Conservation (phyloP, 768 basidiomycete genomes). For the Lactifluus echinatus region DNA sequence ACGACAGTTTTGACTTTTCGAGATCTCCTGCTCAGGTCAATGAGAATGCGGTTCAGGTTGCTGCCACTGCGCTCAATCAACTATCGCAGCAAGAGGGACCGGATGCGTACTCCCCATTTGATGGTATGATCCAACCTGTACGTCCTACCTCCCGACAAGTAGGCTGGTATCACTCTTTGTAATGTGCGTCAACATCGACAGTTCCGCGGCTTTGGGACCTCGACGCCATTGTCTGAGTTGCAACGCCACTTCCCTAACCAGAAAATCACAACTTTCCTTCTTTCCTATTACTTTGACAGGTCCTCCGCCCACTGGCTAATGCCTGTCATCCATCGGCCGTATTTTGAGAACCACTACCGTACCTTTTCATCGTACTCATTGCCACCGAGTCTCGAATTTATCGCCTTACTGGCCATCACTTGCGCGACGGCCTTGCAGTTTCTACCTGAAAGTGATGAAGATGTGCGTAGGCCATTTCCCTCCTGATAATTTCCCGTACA, state of each 20-base stretch:
- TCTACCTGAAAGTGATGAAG: slow-evolving; percentile 20
- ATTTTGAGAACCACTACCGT: slow-evolving; percentile 21
- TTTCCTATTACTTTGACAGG: slow-evolving; percentile 21
- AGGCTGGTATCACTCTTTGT: not conserved
- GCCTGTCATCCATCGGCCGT: slow-evolving; percentile 21
- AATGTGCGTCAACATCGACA: not conserved
- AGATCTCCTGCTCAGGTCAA: not conserved
- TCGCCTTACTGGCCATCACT: slow-evolving; percentile 21
- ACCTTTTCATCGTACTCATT: slow-evolving; percentile 14
- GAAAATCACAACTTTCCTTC: slow-evolving; percentile 19
- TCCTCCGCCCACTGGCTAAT: slow-evolving; percentile 21
- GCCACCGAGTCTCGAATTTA: slow-evolving; percentile 20
- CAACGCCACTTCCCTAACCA: slow-evolving; percentile 21
- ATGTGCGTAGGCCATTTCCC: slow-evolving; percentile 7
- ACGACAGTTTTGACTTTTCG: not conserved
- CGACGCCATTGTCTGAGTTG: slow-evolving; percentile 1
- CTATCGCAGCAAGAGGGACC: slow-evolving; percentile 18
- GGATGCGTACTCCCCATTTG: not conserved
- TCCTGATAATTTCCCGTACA: not conserved
- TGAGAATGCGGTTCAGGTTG: slow-evolving; percentile 18
- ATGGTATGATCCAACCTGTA: not conserved
- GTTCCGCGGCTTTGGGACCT: slow-evolving; percentile 5
- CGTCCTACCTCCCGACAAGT: not conserved
- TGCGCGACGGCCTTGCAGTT: slow-evolving; percentile 23
- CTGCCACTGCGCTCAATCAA: slow-evolving; percentile 19